Evolutionary conservation across 2,329 filamentous ascomycete genomes (phyloP).

Genomic region (Metarhizium anisopliae): DNA sequence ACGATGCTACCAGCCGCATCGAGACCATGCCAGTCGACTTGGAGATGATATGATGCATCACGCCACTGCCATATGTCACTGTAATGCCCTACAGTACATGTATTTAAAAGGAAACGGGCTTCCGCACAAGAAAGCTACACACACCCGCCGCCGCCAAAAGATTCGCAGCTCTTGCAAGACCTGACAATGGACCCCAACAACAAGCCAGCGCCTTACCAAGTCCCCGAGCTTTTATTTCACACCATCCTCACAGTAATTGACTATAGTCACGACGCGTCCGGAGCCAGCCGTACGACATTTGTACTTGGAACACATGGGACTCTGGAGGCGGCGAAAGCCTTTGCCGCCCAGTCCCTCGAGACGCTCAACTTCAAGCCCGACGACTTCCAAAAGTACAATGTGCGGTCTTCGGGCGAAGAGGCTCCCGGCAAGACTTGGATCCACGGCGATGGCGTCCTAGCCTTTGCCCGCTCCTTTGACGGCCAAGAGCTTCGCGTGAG

Average conservation of each 20-base stretch:
- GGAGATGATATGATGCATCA: not conserved
- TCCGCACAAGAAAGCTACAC: not conserved
- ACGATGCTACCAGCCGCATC: not conserved
- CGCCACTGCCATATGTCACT: not conserved
- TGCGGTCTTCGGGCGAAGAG: slow-evolving; percentile 4
- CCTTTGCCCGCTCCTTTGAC: slow-evolving; percentile 25
- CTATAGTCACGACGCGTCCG: slow-evolving; percentile 15
- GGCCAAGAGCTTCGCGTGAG: slow-evolving; percentile 28
- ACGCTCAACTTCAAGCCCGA: slow-evolving; percentile 25
- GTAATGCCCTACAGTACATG: not conserved
- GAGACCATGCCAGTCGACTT: not conserved
- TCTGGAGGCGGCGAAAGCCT: slow-evolving; percentile 27
- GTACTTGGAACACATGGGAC: slow-evolving; percentile 29
- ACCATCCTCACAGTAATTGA: slow-evolving; percentile 25
- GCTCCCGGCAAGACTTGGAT: slow-evolving; percentile 19
- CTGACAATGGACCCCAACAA: not conserved
- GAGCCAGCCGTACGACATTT: slow-evolving; percentile 20
- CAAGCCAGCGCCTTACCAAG: not conserved
- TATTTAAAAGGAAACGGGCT: not conserved
- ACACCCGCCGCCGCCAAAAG: not conserved
- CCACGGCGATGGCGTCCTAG: slow-evolving; percentile 28
- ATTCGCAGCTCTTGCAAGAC: not conserved
- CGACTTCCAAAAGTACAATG: slow-evolving; percentile 27
- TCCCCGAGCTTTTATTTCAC: slow-evolving; percentile 26
- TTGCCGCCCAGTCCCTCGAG: slow-evolving; percentile 21